Evolutionary conservation across 2,329 filamentous ascomycete genomes (phyloP).

Genomic region (Aspergillus ruber): DNA sequence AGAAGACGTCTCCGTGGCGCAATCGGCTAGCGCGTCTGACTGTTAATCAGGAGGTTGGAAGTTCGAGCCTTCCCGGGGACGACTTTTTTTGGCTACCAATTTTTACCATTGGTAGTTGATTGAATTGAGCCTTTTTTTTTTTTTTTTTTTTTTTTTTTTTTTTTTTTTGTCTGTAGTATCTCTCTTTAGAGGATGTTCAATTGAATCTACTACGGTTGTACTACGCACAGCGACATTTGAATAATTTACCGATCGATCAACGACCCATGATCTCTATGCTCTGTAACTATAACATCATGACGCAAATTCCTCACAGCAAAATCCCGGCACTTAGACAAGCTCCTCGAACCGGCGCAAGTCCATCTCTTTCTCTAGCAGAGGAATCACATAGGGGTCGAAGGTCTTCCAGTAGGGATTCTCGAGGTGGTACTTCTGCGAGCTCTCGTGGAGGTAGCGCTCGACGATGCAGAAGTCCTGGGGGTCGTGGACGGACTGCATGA

Average conservation of each 20-base stretch:
- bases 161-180: too few species aligned
- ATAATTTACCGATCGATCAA: background rate
- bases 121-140: background rate
- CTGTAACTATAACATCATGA: background rate
- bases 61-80: background rate
- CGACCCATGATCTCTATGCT: background rate
- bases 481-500: constrained; percentile 69
- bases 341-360: constrained; percentile 64
- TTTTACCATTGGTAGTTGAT: too few species aligned
- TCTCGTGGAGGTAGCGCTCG: constrained; percentile 63
- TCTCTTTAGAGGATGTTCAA: too few species aligned
- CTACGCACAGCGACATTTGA: background rate
- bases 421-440: constrained; percentile 54
- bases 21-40: background rate
- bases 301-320: background rate
- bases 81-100: too few species aligned
- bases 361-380: constrained; percentile 62
- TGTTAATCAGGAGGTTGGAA: constrained; percentile 1
- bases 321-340: constrained; percentile 25
- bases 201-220: too few species aligned
- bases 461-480: constrained; percentile 67
- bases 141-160: background rate
- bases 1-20: background rate
- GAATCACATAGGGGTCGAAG: constrained; percentile 67
- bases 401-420: constrained; percentile 70